These are phyloP conservation scores for Ambispora gerdemannii DNA, from an alignment of 192 early-diverging fungal species.

Conservation along the genomic window DNA sequence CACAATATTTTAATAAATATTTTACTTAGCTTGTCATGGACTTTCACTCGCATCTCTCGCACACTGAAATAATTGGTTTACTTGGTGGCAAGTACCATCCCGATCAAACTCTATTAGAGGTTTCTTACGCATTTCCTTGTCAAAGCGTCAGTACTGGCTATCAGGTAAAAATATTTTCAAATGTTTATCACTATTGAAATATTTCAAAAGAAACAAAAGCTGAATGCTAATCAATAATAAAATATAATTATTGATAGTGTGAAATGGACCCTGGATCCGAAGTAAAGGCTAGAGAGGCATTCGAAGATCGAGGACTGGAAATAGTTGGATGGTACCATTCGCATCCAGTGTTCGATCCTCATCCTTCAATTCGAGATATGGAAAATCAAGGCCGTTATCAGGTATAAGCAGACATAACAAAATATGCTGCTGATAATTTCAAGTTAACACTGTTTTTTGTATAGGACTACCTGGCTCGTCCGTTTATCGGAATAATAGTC, in stretches of 20 bases:
- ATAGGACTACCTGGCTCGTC: slow-evolving; percentile 68
- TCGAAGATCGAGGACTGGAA: slow-evolving; percentile 54
- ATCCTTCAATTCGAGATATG: slow-evolving; percentile 85
- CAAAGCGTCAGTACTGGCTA: slow-evolving; percentile 74
- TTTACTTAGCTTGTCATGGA: slow-evolving; percentile 89
- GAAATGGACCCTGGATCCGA: slow-evolving; percentile 93
- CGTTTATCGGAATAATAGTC: slow-evolving; percentile 88
- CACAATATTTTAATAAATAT: too few species aligned
- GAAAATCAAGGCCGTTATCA: slow-evolving; percentile 89
- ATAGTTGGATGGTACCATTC: slow-evolving; percentile 98
- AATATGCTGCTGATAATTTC: not conserved
- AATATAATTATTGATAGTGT: slow-evolving; percentile 53
- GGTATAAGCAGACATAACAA: slow-evolving; percentile 34
- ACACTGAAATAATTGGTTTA: slow-evolving; percentile 92
- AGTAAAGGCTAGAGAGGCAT: slow-evolving; percentile 74
- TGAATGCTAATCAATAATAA: not conserved
- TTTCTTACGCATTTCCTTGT: slow-evolving; percentile 78
- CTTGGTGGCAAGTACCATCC: slow-evolving; percentile 75
- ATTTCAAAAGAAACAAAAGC: not conserved
- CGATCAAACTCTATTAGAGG: slow-evolving; percentile 45
- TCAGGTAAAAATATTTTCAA: too few species aligned
- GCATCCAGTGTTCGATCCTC: slow-evolving; percentile 89
- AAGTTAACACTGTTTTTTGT: slow-evolving; percentile 32
- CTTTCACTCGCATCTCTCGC: slow-evolving; percentile 85
- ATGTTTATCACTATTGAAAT: not conserved